phyloP scores from a whole-genome alignment of 1,284 basidiomycete genomes.

The Tilletia horrida region DNA sequence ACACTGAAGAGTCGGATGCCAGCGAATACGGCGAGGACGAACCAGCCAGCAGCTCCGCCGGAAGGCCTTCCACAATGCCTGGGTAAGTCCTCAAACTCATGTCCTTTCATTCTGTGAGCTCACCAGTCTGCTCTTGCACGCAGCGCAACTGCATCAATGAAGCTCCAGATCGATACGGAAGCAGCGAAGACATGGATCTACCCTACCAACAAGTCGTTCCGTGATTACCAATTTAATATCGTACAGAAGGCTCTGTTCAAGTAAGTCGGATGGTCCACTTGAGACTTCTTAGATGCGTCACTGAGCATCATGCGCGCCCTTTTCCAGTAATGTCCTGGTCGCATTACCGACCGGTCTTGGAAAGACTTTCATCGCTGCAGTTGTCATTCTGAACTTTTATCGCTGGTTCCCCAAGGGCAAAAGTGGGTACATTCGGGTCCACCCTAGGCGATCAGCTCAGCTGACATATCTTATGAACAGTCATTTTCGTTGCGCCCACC shows the following conservation, averaged over 20 bases:
- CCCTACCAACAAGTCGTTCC: constrained; percentile 80
- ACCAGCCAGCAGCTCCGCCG: neutral
- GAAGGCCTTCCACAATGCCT: neutral
- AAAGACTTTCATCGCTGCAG: constrained; percentile 97
- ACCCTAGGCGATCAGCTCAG: neutral
- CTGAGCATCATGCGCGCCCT: neutral
- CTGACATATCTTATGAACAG: constrained; percentile 84
- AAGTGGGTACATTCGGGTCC: constrained; percentile 24
- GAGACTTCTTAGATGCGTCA: neutral
- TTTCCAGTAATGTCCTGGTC: constrained; percentile 80
- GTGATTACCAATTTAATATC: constrained; percentile 95
- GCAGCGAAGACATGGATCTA: constrained; percentile 85
- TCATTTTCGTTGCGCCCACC: constrained; percentile 92
- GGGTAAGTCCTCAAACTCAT: neutral
- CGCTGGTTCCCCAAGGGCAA: constrained; percentile 51
- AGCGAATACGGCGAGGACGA: neutral
- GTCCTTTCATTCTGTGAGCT: neutral
- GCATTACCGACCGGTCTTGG: constrained; percentile 93
- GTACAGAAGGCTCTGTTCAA: constrained; percentile 73
- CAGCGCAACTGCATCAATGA: constrained; percentile 27
- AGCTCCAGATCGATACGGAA: constrained; percentile 65
- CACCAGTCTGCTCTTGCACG: neutral
- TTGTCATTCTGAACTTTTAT: constrained; percentile 69
- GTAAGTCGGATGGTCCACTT: neutral
- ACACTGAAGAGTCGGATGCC: neutral